Evolutionary conservation across 2,329 filamentous ascomycete genomes (phyloP).

Genomic region (Eutypa lata): DNA sequence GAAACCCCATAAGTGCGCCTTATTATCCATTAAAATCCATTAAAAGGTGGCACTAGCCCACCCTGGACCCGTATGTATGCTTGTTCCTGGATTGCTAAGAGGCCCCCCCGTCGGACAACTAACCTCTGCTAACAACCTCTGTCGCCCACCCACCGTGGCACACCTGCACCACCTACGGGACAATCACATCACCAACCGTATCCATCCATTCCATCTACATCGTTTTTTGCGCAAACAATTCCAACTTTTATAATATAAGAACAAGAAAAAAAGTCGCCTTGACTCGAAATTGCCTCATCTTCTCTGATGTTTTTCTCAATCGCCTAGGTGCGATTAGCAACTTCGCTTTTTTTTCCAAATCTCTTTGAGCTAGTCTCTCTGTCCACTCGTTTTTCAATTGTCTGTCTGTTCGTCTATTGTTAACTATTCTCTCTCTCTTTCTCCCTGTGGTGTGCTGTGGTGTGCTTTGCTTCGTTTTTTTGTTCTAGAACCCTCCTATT

Average conservation of each 20-base stretch:
- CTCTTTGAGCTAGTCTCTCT: constrained; percentile 45
- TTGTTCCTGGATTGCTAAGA: too few species aligned
- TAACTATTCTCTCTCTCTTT: background rate
- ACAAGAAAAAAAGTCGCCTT: background rate
- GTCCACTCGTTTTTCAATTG: constrained; percentile 42
- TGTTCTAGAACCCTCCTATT: background rate
- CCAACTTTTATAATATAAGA: too few species aligned
- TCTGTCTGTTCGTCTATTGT: constrained; percentile 1
- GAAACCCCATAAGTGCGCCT: too few species aligned
- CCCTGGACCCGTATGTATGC: too few species aligned
- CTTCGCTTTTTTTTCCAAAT: constrained; percentile 23
- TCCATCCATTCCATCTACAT: constrained; percentile 8
- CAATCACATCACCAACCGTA: background rate
- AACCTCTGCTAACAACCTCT: too few species aligned
- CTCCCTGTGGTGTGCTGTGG: background rate
- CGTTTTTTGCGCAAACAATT: background rate
- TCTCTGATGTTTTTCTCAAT: constrained; percentile 25
- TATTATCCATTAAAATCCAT: too few species aligned
- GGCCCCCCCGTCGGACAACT: too few species aligned
- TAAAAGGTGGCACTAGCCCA: too few species aligned
- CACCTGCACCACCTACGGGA: background rate
- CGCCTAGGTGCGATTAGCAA: constrained; percentile 23
- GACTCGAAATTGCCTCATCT: constrained; percentile 3
- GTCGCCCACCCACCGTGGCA: too few species aligned
- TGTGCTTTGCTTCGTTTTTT: background rate